A percentile compares a stretch with the other conserved stretches of the same genome.
These are phyloP conservation scores for Teunomyces cretensis DNA, from an alignment of 805 yeast species.

Conservation along the genomic window DNA sequence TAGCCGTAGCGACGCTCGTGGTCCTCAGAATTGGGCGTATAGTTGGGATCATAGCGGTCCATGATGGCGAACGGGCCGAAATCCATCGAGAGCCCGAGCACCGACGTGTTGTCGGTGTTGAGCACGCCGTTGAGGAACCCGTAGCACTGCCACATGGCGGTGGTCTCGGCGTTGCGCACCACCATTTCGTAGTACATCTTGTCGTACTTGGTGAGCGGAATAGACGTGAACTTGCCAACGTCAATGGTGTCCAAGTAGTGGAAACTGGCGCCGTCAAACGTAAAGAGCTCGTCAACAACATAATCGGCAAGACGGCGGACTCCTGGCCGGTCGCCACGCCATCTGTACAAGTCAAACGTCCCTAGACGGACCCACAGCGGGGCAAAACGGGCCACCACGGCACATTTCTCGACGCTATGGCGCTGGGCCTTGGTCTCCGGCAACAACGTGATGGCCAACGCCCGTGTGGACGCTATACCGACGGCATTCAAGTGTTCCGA, in stretches of 20 bases:
- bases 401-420: constrained; percentile 72
- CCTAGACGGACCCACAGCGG: constrained; percentile 88
- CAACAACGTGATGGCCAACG: constrained; percentile 66
- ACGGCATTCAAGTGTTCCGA: constrained; percentile 79
- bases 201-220: constrained; percentile 58
- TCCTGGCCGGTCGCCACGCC: constrained; percentile 67
- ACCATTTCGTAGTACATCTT: constrained; percentile 70
- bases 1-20: constrained; percentile 68
- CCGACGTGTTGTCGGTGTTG: constrained; percentile 90
- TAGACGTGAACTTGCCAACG: not conserved
- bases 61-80: constrained; percentile 93
- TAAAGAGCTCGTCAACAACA: constrained; percentile 64
- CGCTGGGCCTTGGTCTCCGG: constrained; percentile 81
- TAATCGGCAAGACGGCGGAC: constrained; percentile 66
- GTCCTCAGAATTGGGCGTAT: constrained; percentile 91
- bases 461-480: constrained; percentile 86
- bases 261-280: constrained; percentile 28
- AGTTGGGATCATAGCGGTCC: constrained; percentile 79
- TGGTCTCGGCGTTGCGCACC: constrained; percentile 69
- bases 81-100: constrained; percentile 85
- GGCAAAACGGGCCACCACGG: constrained; percentile 80
- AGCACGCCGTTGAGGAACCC: constrained; percentile 94
- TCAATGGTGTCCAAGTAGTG: constrained; percentile 11
- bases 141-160: constrained; percentile 86
- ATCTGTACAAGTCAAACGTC: constrained; percentile 77